Evolutionary conservation across 805 yeast genomes (phyloP).

Genomic region (Pichia kluyveri): DNA sequence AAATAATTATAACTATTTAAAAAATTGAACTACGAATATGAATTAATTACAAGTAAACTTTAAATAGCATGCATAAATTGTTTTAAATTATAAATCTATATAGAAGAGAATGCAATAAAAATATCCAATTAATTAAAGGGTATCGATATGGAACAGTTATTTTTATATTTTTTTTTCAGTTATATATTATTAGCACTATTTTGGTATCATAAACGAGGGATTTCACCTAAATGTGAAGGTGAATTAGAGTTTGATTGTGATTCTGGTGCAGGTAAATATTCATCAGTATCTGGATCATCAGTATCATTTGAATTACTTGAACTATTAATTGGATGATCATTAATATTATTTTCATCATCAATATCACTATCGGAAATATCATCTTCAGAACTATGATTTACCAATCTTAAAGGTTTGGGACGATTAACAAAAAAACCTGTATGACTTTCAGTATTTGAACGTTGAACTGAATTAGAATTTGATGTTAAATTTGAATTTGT

Average conservation of each 20-base stretch:
- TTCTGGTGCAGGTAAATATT: neutral
- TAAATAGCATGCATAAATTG: too few relatives aligned
- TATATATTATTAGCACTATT: neutral
- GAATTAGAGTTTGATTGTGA: neutral
- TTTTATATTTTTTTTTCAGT: too few relatives aligned
- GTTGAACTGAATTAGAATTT: neutral
- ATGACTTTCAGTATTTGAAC: neutral
- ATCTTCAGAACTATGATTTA: slow-evolving; percentile 1
- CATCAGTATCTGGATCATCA: neutral
- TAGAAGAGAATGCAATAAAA: too few relatives aligned
- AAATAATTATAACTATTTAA: too few relatives aligned
- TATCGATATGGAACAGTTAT: neutral
- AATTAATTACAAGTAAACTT: too few relatives aligned
- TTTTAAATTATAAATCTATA: too few relatives aligned
- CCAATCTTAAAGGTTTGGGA: slow-evolving; percentile 21
- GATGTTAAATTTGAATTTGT: neutral
- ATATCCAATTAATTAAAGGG: neutral
- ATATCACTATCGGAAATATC: neutral
- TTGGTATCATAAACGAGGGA: neutral
- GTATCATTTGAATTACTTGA: neutral
- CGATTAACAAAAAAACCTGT: slow-evolving; percentile 25
- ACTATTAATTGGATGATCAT: too few relatives aligned
- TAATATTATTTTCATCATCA: neutral
- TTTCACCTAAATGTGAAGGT: neutral
- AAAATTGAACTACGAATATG: too few relatives aligned